Evolutionary conservation across 1,284 basidiomycete genomes (phyloP), one percentile per base, ranked within the genome.

Genomic region (Omphalotus olearius): DNA sequence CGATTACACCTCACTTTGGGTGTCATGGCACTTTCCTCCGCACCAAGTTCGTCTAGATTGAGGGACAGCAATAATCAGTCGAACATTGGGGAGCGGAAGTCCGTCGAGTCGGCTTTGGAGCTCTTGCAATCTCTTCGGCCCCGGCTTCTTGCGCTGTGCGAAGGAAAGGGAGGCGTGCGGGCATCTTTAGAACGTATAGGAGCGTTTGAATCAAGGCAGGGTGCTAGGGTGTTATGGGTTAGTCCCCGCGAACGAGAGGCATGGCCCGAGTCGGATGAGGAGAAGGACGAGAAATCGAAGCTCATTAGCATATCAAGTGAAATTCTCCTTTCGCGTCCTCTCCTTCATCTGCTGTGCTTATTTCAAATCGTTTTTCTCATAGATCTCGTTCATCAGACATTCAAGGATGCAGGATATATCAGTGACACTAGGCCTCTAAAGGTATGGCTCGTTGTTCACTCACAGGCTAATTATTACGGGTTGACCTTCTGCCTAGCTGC

Each of bases 1-100:
- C 65, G 86, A 13, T 65, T 88, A 40, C 86, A 88, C 61, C 66
- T 88, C 51, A 88, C 85, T 0, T 67, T 89, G 1, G 86, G 85
- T 2, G 83, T 86, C 0, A 85, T 89, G 82, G 66, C 75, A 0
- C 76, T 88, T 43, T 43, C 48, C 2, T 14, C 40, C 5, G 36
- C 41, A n/a, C 1, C 46, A 25, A 17, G 5, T 20, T 28, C 46
- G 3, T 23, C 23, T 5, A 23, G 23, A 5, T 23, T 5, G 5
- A 23, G 23, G 23, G 23, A 23, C 23, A 23, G 23, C 23, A 23
- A 23, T 5, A 23, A 23, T 23, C 23, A 23, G 23, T 3, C 5
- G 9, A 47, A n/a, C 14, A 17, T 28, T 3, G 36, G 20, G 43
- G 10, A 23, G 10, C 36, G 33, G 10, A 46, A 14, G 5, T 80